Percentiles rank a stretch among this genome's conserved stretches.
These are phyloP conservation scores for Saccharomycopsis phalli DNA, from an alignment of 1,139 yeast genomes.

Conservation along the genomic window DNA sequence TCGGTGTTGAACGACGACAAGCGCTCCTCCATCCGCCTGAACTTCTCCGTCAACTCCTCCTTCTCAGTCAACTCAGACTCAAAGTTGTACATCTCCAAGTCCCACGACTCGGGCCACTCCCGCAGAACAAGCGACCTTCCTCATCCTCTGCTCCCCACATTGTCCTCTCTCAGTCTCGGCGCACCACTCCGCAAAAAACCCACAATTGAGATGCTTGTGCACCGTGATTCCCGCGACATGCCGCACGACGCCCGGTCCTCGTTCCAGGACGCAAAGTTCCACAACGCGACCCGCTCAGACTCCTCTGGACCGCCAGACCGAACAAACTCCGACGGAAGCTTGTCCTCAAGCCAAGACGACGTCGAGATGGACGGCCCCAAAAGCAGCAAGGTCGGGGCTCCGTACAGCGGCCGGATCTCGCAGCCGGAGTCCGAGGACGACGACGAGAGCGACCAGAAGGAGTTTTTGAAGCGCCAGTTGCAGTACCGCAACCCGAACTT, in stretches of 20 bases:
- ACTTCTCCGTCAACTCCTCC: slow-evolving; percentile 12
- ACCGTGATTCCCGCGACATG: no score
- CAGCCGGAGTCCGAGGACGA: slow-evolving; percentile 7
- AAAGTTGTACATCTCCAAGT: slow-evolving; percentile 10
- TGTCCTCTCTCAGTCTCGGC: slow-evolving; percentile 12
- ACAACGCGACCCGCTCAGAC: no score
- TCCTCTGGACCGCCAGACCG: no score
- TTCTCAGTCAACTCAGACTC: slow-evolving; percentile 18
- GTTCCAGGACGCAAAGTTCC: no score
- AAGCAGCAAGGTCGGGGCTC: slow-evolving; percentile 17
- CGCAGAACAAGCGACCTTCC: neutral
- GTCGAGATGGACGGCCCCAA: slow-evolving; percentile 2
- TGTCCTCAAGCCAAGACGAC: neutral
- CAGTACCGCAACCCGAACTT: slow-evolving; percentile 19
- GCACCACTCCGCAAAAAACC: slow-evolving; percentile 13
- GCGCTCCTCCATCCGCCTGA: slow-evolving; percentile 6
- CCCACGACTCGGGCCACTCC: neutral
- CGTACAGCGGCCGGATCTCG: slow-evolving; percentile 16
- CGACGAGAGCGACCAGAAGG: slow-evolving; percentile 8
- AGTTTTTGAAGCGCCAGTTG: slow-evolving; percentile 9
- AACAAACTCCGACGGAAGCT: no score
- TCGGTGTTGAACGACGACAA: slow-evolving; percentile 17
- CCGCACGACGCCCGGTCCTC: no score
- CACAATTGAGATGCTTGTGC: slow-evolving; percentile 16
- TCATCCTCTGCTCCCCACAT: slow-evolving; percentile 5